These are phyloP conservation scores for Capsicum pubescens DNA, from an alignment of 257 asterid genomes.

Conservation along the genomic window DNA sequence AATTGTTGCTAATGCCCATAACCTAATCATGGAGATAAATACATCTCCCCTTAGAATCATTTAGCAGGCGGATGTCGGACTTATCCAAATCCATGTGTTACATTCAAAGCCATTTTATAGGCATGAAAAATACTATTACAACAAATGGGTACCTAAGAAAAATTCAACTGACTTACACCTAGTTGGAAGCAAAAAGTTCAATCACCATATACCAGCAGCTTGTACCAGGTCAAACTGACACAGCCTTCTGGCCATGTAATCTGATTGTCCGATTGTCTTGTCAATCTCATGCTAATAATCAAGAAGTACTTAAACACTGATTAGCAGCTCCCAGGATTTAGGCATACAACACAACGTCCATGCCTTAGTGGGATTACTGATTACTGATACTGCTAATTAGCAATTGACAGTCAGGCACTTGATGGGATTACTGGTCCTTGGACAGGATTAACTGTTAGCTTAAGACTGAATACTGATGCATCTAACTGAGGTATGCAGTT, in stretches of 20 bases:
- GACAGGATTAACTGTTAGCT: background rate
- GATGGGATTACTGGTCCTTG: slow-evolving; percentile 16
- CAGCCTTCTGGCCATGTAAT: background rate
- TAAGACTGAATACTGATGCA: background rate
- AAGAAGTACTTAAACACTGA: background rate
- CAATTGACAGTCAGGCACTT: background rate
- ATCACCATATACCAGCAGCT: background rate
- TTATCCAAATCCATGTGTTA: background rate
- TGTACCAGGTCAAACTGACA: background rate
- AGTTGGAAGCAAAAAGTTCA: background rate
- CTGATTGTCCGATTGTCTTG: background rate
- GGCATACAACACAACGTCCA: background rate
- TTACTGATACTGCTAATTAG: background rate
- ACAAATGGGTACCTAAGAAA: background rate
- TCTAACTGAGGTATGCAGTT: background rate
- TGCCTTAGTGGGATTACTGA: background rate
- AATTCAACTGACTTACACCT: background rate
- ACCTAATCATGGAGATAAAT: background rate
- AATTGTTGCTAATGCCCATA: background rate
- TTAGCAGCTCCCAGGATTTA: background rate
- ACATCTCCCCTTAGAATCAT: background rate
- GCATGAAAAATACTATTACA: background rate
- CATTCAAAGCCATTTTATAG: background rate
- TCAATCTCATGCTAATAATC: background rate
- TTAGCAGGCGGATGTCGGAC: background rate